These are phyloP conservation scores for Fraxinus cuspidata DNA, from an alignment of 257 asterid species.

Conservation along the genomic window DNA sequence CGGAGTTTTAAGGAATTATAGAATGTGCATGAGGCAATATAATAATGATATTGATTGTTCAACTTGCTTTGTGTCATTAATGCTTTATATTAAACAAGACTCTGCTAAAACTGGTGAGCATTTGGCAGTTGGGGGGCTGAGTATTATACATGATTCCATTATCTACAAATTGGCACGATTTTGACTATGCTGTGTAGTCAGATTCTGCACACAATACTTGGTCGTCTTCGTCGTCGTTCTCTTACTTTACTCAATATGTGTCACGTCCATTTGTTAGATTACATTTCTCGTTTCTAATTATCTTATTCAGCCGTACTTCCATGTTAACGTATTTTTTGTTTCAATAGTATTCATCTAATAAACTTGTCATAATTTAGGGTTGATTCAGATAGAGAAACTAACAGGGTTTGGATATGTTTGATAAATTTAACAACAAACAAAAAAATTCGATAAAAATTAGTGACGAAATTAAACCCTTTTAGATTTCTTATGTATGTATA, in stretches of 20 bases:
- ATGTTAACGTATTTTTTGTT: too few relatives aligned
- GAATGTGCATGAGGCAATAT: background rate
- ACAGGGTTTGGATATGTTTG: too few relatives aligned
- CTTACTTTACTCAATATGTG: too few relatives aligned
- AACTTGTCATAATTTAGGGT: background rate
- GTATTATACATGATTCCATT: background rate
- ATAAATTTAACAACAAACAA: background rate
- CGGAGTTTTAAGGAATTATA: constrained; percentile 3
- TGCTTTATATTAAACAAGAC: background rate
- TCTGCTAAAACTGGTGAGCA: constrained; percentile 23
- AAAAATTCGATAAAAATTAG: too few relatives aligned
- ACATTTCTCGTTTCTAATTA: too few relatives aligned
- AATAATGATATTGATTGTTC: constrained; percentile 8
- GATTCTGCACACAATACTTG: background rate
- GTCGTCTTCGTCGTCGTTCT: background rate
- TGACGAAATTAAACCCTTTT: background rate
- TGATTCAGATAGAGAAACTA: too few relatives aligned
- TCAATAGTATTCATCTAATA: background rate
- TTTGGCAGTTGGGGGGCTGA: constrained; percentile 29
- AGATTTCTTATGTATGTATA: background rate
- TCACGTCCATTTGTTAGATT: too few relatives aligned
- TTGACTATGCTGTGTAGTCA: background rate
- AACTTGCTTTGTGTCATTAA: background rate
- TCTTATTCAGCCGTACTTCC: too few relatives aligned
- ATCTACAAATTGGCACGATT: background rate